Percentiles rank a stretch among this genome's conserved stretches.
Conservation (phyloP, 495 filamentous ascomycete genomes). For the Hamigera avellanea region DNA sequence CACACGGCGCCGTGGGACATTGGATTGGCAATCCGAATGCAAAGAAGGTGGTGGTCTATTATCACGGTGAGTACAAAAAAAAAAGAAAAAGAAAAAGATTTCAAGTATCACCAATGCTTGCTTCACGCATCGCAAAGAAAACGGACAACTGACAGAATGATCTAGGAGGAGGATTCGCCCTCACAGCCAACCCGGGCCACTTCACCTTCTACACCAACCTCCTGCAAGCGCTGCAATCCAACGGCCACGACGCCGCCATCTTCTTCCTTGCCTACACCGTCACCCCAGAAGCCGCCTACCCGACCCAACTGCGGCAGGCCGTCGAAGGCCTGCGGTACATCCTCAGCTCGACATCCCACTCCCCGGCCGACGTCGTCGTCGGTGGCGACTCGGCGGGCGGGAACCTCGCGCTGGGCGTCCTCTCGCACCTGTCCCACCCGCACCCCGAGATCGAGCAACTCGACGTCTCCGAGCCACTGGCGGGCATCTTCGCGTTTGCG, state of each 20-base stretch:
- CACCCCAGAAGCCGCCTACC: slow-evolving; percentile 41
- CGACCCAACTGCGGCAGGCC: slow-evolving; percentile 46
- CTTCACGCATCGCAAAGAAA: neutral
- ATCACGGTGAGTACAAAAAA: slow-evolving; percentile 49
- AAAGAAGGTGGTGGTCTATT: slow-evolving; percentile 46
- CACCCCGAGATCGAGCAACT: slow-evolving; percentile 36
- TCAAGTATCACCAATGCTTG: neutral
- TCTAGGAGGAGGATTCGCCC: slow-evolving; percentile 51
- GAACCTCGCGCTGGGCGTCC: slow-evolving; percentile 41
- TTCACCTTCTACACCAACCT: slow-evolving; percentile 36
- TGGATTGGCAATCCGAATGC: slow-evolving; percentile 49
- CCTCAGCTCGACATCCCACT: slow-evolving; percentile 23
- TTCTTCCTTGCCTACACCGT: slow-evolving; percentile 46
- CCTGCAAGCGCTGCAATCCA: slow-evolving; percentile 26
- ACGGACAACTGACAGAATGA: too few relatives aligned
- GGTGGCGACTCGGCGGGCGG: slow-evolving; percentile 56
- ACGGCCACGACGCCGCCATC: slow-evolving; percentile 35
- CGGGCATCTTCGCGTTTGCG: slow-evolving; percentile 37
- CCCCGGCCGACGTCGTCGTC: slow-evolving; percentile 36
- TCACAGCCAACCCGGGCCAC: slow-evolving; percentile 29
- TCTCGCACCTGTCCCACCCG: slow-evolving; percentile 50
- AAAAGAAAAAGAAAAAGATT: too few relatives aligned
- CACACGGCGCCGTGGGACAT: slow-evolving; percentile 39
- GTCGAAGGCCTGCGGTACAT: slow-evolving; percentile 41
- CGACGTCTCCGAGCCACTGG: slow-evolving; percentile 22